Percentiles rank a stretch among this genome's conserved stretches.
These are phyloP conservation scores for Ganoderma resinaceum DNA, from an alignment of 1,284 basidiomycete genomes.

Conservation along the genomic window DNA sequence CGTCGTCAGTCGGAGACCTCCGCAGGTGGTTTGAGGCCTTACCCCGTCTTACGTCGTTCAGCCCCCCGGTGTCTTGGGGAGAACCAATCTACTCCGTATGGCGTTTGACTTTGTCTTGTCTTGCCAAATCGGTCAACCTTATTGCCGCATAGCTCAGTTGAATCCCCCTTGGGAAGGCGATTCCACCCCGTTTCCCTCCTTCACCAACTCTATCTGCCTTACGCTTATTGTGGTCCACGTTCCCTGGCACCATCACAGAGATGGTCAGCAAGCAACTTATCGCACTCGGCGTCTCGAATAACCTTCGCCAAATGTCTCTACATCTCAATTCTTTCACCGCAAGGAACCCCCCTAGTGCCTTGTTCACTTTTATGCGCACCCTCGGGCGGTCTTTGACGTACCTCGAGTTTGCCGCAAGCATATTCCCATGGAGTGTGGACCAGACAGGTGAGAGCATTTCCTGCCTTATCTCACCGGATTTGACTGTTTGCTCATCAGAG, in stretches of 20 bases:
- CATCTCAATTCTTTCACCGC: background rate
- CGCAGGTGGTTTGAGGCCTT: background rate
- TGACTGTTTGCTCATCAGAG: background rate
- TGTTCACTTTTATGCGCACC: background rate
- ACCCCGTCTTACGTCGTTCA: background rate
- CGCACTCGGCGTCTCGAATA: background rate
- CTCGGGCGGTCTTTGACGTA: background rate
- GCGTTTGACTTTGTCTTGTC: too few species aligned
- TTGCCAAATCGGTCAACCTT: too few species aligned
- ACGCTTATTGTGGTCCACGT: background rate
- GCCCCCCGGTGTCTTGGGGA: background rate
- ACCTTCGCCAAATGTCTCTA: slow-evolving; percentile 1
- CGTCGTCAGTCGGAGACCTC: background rate
- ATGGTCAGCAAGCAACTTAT: background rate
- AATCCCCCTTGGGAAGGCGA: background rate
- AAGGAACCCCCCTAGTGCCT: background rate
- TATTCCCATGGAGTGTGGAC: background rate
- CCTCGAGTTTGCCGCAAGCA: background rate
- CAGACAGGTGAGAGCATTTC: background rate
- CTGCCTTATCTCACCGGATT: background rate
- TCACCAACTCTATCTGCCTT: background rate
- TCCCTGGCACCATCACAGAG: background rate
- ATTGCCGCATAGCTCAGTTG: background rate
- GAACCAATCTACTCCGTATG: too few species aligned
- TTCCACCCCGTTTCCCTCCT: background rate